Base-by-base conservation (phyloP, 352 stramenopile genomes). In the Phytophthora melonis region DNA sequence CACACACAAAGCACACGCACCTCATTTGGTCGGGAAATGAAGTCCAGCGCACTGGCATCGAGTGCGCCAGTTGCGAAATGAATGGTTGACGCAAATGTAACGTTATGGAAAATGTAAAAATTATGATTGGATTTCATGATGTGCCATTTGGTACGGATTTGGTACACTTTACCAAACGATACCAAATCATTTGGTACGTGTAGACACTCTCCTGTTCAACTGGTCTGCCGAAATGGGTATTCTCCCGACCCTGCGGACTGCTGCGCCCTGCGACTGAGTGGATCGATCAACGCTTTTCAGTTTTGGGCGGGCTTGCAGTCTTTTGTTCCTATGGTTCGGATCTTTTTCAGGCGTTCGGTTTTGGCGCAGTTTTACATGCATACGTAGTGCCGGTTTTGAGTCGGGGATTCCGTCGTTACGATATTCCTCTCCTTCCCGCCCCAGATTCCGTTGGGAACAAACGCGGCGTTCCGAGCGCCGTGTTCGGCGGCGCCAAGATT, bases 381-480 rank as follows among this genome's bases (percentile, higher is more conserved):
- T 10, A 10, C 8, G 30, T 34, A 25, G 9, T 19, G 47, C 47
- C 47, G 6, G 47, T 30, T n/a, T 45, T 54, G 47, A 54, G 47
- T 54, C 19, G 19, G 47, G 19, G 47, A 54, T 54, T 25, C 47
- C 19, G 19, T 54, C 47, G 47, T 54, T 54, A 18, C 47, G 47
- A 3, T n/a, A 27, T n/a, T 53, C 18, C 47, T 27, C 47, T 54
- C 47, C 47, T 54, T 54, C 47, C 47, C 47, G 18, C 47, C 47
- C 47, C 47, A 54, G 47, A 54, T 54, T 30, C 47, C n/a, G 47
- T 27, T 18, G 47, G n/a, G 13, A 54, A 27, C n/a, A n/a, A 34
- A 34, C 30, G 30, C 5, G 30, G 30, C 30, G 7, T 34, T 34
- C 30, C 5, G 30, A 34, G 30, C 30, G 30, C 47, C 47, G n/a